These are phyloP conservation scores for Trametes maxima DNA, from an alignment of 768 basidiomycete species.

Conservation along the genomic window DNA sequence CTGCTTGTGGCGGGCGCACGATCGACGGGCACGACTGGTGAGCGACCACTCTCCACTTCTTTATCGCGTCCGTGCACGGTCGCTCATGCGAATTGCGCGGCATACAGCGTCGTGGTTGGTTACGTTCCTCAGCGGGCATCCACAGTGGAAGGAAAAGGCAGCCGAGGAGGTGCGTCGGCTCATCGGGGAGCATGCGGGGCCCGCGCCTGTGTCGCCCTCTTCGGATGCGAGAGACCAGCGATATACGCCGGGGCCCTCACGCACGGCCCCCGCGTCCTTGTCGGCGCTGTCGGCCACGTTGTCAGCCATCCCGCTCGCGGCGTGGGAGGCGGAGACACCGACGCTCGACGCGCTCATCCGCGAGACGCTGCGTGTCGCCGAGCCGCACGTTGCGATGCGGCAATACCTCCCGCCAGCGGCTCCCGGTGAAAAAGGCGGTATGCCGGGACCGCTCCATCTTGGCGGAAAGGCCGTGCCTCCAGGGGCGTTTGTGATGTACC, in stretches of 20 bases:
- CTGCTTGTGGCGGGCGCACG: conserved; percentile 79
- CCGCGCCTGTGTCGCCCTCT: neutral
- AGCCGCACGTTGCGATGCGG: conserved; percentile 82
- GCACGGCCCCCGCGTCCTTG: neutral
- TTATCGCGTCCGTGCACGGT: neutral
- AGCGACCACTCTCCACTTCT: conserved; percentile 21
- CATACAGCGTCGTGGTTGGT: conserved; percentile 68
- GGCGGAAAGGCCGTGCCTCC: conserved; percentile 70
- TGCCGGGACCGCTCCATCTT: conserved; percentile 46
- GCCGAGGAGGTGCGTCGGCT: conserved; percentile 59
- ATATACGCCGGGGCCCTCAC: neutral
- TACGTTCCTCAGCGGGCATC: conserved; percentile 69
- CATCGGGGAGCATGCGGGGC: conserved; percentile 42
- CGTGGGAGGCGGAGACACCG: conserved; percentile 72
- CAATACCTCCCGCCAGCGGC: conserved; percentile 46
- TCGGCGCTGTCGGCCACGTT: conserved; percentile 50
- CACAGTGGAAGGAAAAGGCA: conserved; percentile 67
- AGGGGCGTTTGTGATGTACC: conserved; percentile 77
- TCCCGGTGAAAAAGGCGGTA: neutral
- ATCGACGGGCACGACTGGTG: conserved; percentile 75
- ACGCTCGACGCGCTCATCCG: conserved; percentile 72
- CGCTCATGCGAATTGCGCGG: conserved; percentile 9
- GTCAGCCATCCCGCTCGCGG: conserved; percentile 61
- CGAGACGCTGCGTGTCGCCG: conserved; percentile 77
- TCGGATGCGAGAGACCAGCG: neutral